Base-by-base conservation (phyloP, 2,329 filamentous ascomycete species). In the Penicillium digitatum region DNA sequence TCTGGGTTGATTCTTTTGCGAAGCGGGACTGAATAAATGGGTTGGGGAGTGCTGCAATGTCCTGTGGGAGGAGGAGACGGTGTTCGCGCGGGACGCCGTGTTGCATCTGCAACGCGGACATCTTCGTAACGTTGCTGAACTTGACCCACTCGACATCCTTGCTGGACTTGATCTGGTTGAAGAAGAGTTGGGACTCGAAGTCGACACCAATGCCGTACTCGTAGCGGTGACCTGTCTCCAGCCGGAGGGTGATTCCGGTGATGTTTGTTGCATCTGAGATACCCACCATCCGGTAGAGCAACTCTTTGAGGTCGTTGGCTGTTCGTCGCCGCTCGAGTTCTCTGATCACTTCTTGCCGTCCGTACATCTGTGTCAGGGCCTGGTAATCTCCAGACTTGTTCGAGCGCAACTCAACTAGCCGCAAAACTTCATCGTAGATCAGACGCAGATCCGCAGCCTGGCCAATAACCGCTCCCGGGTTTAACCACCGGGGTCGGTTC, bases 121-220 rank as follows among this genome's bases (percentile, higher is more conserved):
- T 67, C 35, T 65, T 70, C 14, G 66, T 64, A 50, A 72, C 63
- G 45, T 76, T 72, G 56, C 69, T 69, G 58, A 73, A 76, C 38
- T 64, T 63, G 40, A 78, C 59, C 71, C 72, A 78, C 54, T 72
- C 73, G 16, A 77, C 62, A 49, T 78, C 76, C 29, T 60, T 59
- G 18, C 72, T 68, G 2, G 73, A 69, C 29, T 74, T 67, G 9
- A 70, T 66, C 58, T 74, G 74, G 46, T 73, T 78, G 64, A 78
- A 75, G 64, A 82, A 81, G 2, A 82, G 71, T 1, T 73, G 69
- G 7, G 79, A 79, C 44, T 76, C 72, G 61, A 80, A 82, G 65
- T 82, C 80, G 8, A 82, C 69, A 3, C 79, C 79, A 12, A 82
- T 78, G 3, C 76, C 76, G 52, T 74, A 81, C 49, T 82, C 80